Conservation (phyloP, 2,329 filamentous ascomycete species). For the Balansia obtecta region DNA sequence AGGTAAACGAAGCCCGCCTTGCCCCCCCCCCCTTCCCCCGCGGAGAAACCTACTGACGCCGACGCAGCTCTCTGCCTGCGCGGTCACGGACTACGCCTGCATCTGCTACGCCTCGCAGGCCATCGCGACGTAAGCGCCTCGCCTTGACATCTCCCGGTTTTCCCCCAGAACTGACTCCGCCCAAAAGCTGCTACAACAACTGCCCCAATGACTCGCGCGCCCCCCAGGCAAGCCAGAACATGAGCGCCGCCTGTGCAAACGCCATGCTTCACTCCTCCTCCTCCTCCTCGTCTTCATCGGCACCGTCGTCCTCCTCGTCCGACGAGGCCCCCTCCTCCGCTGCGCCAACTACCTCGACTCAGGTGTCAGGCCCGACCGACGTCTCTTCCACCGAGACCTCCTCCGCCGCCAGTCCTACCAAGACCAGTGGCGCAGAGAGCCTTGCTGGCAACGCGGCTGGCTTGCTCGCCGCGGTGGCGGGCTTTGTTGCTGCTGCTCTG, state of each 20-base stretch:
- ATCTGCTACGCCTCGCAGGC: slow-evolving; percentile 31
- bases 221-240: slow-evolving; percentile 22
- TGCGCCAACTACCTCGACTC: slow-evolving; percentile 8
- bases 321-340: slow-evolving; percentile 13
- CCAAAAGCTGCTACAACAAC: slow-evolving; percentile 40
- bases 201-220: slow-evolving; percentile 36
- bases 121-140: slow-evolving; percentile 30
- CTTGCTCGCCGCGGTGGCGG: slow-evolving; percentile 24
- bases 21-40: too few species aligned
- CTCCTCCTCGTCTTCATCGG: slow-evolving; percentile 4
- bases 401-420: slow-evolving; percentile 10
- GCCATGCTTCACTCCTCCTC: slow-evolving; percentile 30
- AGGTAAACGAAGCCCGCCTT: too few species aligned
- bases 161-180: slow-evolving; percentile 6
- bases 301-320: too few species aligned
- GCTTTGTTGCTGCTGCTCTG: slow-evolving; percentile 24
- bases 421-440: slow-evolving; percentile 13
- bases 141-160: too few species aligned
- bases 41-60: too few species aligned
- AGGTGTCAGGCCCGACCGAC: slow-evolving; percentile 9
- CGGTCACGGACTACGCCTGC: slow-evolving; percentile 31
- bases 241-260: slow-evolving; percentile 32
- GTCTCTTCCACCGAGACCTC: slow-evolving; percentile 10
- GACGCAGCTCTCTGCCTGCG: slow-evolving; percentile 27
- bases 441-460: slow-evolving; percentile 21